Evolutionary conservation across 805 yeast species (phyloP).

Genomic region (Wickerhamomyces chaumierensis): DNA sequence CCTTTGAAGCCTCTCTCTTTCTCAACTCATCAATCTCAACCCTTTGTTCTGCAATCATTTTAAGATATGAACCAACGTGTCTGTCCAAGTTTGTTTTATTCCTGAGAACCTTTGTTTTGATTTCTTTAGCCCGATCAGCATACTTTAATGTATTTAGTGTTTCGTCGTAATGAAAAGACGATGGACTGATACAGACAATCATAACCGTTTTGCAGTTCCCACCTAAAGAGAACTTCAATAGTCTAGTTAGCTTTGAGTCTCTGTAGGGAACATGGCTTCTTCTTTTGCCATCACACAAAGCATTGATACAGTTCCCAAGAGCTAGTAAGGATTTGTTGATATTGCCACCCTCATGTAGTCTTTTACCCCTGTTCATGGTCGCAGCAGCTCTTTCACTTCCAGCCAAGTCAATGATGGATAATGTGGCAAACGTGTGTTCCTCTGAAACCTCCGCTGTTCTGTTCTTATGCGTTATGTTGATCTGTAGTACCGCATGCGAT

Average conservation of each 20-base stretch:
- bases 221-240: constrained; percentile 81
- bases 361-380: constrained; percentile 71
- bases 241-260: constrained; percentile 80
- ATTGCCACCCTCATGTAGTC: constrained; percentile 86
- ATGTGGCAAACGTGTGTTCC: constrained; percentile 64
- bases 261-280: constrained; percentile 78
- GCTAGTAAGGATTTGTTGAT: constrained; percentile 84
- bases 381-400: constrained; percentile 94
- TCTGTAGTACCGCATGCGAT: constrained; percentile 87
- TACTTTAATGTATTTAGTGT: constrained; percentile 84
- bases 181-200: constrained; percentile 92
- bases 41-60: constrained; percentile 75
- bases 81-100: constrained; percentile 69
- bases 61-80: constrained; percentile 76
- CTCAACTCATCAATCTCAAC: constrained; percentile 62
- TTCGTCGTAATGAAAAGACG: constrained; percentile 81
- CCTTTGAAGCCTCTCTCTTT: constrained; percentile 34
- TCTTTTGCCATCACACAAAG: constrained; percentile 64
- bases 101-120: constrained; percentile 66
- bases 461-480: constrained; percentile 51
- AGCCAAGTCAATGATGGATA: constrained; percentile 84
- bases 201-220: constrained; percentile 93
- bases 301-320: constrained; percentile 88
- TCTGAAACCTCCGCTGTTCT: constrained; percentile 54
- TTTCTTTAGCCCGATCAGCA: constrained; percentile 86